Conservation (phyloP, 306 rosid genomes). For the Hylodesmum podocarpum region DNA sequence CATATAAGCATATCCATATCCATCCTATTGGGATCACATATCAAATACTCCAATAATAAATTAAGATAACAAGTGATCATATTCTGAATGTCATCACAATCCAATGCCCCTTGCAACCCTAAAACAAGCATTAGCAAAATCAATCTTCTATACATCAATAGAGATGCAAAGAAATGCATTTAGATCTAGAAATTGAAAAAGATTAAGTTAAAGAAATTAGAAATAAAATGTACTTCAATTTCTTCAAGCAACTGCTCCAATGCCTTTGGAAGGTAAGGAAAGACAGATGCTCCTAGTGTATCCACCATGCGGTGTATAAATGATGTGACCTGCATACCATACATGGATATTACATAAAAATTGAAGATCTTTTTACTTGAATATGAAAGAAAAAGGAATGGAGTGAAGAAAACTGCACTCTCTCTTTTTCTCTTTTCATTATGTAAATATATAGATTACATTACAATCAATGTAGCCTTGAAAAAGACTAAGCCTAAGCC, state of each 20-base stretch:
- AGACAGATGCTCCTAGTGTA: slow-evolving; percentile 79
- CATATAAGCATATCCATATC: neutral
- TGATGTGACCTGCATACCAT: slow-evolving; percentile 72
- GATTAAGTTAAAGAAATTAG: slow-evolving; percentile 1
- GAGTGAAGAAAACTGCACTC: too few species aligned
- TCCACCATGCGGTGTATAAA: slow-evolving; percentile 99
- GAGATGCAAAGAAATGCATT: slow-evolving; percentile 14
- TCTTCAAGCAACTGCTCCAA: slow-evolving; percentile 83
- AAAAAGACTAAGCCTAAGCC: too few species aligned
- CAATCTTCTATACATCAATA: neutral
- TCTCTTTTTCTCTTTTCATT: too few species aligned
- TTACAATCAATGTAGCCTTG: too few species aligned
- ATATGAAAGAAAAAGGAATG: too few species aligned
- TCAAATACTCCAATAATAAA: neutral
- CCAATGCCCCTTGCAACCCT: neutral
- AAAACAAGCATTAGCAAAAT: neutral
- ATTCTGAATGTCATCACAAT: slow-evolving; percentile 13
- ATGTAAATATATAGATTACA: too few species aligned
- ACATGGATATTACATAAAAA: slow-evolving; percentile 28
- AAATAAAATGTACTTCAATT: slow-evolving; percentile 64
- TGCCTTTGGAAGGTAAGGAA: slow-evolving; percentile 95
- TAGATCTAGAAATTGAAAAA: slow-evolving; percentile 1
- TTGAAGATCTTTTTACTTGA: neutral
- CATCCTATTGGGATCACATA: neutral
- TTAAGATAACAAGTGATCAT: neutral